These are phyloP conservation scores for Boletus insuetus DNA, from an alignment of 768 basidiomycete genomes.

Conservation along the genomic window DNA sequence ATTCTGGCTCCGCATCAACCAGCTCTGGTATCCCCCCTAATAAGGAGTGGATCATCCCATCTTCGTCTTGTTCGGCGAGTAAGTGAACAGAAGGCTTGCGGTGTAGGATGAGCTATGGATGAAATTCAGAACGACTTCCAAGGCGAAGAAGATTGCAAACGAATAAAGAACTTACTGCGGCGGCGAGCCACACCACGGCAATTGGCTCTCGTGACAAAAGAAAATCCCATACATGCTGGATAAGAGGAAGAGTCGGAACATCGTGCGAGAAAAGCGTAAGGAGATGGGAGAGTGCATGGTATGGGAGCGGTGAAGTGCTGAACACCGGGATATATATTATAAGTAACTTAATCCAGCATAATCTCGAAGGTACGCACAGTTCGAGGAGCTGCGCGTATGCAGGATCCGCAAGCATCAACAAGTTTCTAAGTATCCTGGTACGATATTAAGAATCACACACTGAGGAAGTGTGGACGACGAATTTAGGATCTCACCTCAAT, in stretches of 20 bases:
- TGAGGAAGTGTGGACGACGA: neutral
- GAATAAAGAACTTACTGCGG: constrained; percentile 49
- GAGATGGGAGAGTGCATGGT: constrained; percentile 86
- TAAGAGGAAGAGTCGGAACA: constrained; percentile 81
- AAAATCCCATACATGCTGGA: constrained; percentile 92
- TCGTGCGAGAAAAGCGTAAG: constrained; percentile 93
- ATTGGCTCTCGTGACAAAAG: constrained; percentile 81
- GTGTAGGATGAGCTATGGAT: constrained; percentile 61
- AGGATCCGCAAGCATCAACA: constrained; percentile 71
- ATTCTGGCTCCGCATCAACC: constrained; percentile 15
- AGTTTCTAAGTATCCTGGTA: constrained; percentile 65
- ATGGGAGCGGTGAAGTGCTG: constrained; percentile 78
- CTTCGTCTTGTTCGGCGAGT: constrained; percentile 68
- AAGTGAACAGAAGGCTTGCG: constrained; percentile 65
- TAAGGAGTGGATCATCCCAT: constrained; percentile 79
- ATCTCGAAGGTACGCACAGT: constrained; percentile 40
- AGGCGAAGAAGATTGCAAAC: neutral
- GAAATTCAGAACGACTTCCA: neutral
- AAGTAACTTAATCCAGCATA: neutral
- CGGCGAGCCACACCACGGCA: constrained; percentile 75
- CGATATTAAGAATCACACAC: neutral
- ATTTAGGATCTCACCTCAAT: constrained; percentile 47
- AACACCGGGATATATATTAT: neutral
- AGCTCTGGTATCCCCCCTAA: constrained; percentile 65
- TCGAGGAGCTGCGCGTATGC: constrained; percentile 67